phyloP scores from a whole-genome alignment of 441 rosid species.

The Pelargonium australe region DNA sequence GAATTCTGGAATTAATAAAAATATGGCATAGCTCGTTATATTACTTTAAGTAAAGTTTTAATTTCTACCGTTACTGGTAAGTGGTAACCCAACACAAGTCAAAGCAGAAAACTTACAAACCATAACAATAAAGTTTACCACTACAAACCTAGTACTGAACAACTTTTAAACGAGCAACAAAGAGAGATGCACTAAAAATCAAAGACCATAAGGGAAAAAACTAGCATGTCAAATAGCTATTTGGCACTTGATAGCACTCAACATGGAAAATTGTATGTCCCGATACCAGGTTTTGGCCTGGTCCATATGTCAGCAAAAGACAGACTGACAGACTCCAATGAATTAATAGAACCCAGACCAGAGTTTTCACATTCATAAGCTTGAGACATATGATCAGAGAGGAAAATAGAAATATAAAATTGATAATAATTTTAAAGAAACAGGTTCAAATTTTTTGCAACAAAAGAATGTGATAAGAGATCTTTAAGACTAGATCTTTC shows the following conservation, averaged over 20 bases:
- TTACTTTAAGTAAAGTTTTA: background rate
- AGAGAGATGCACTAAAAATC: too few species aligned
- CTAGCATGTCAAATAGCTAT: background rate
- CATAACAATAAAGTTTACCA: background rate
- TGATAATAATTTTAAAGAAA: background rate
- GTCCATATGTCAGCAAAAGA: background rate
- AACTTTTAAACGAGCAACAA: too few species aligned
- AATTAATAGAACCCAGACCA: background rate
- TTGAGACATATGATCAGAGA: background rate
- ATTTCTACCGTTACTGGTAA: background rate
- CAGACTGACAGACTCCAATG: background rate
- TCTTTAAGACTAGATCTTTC: background rate
- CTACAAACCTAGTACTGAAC: background rate
- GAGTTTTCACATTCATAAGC: background rate
- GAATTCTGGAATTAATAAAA: background rate
- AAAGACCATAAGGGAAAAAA: background rate
- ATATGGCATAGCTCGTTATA: background rate
- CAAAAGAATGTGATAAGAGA: slow-evolving; percentile 7
- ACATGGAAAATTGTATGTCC: background rate
- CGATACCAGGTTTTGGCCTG: background rate
- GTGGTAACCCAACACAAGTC: background rate
- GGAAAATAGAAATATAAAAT: background rate
- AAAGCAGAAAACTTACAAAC: background rate
- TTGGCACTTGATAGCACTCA: background rate
- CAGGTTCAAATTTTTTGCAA: background rate